Conservation (phyloP, 768 basidiomycete genomes). For the Lactifluus subvellereus region DNA sequence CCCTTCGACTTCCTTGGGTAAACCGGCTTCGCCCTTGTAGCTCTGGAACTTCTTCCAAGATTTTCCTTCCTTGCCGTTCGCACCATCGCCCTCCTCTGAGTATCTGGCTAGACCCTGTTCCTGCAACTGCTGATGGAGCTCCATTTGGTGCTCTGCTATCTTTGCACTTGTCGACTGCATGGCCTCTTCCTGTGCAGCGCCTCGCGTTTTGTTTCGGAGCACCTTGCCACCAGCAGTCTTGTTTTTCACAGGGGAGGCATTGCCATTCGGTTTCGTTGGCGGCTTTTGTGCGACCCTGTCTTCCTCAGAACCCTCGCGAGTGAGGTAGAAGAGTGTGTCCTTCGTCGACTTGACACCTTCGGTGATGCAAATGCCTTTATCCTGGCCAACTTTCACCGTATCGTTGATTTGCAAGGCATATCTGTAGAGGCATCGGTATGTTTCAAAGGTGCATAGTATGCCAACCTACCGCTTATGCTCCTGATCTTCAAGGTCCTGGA, state of each 20-base stretch:
- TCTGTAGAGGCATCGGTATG: constrained; percentile 35
- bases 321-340: constrained; percentile 84
- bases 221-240: constrained; percentile 81
- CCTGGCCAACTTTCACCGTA: constrained; percentile 71
- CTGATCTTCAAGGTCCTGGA: constrained; percentile 72
- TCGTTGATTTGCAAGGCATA: constrained; percentile 87
- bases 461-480: constrained; percentile 65
- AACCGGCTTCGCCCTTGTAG: constrained; percentile 88
- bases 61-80: constrained; percentile 80
- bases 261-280: constrained; percentile 58
- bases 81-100: constrained; percentile 72
- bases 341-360: constrained; percentile 80
- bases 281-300: constrained; percentile 53
- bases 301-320: constrained; percentile 50
- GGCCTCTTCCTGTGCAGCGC: constrained; percentile 80
- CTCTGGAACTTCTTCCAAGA: constrained; percentile 95
- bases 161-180: constrained; percentile 71
- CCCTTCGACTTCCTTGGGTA: constrained; percentile 78
- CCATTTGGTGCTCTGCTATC: constrained; percentile 82
- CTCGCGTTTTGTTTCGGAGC: constrained; percentile 83
- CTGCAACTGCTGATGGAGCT: constrained; percentile 73
- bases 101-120: constrained; percentile 75
- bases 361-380: constrained; percentile 65
- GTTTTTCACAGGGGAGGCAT: constrained; percentile 54
- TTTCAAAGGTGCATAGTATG: neutral